Base-by-base conservation (phyloP, 345 rosid genomes). In the Erysimum cheiranthoides region DNA sequence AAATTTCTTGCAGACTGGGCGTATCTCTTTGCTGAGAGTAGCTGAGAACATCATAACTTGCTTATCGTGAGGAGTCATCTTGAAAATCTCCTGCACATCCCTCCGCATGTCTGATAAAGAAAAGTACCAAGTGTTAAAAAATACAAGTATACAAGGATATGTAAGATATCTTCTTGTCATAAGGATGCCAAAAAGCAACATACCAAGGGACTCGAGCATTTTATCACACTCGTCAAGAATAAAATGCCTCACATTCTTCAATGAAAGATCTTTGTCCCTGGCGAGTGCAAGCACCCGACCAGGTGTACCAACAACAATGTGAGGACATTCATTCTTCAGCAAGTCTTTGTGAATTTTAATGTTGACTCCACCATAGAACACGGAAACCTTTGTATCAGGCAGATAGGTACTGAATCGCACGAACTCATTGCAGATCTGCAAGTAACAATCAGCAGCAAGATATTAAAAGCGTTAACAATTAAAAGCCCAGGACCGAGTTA, bases 21-120 rank as follows among this genome's bases (percentile, higher is more conserved):
- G 99, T 68, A 95, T 95, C 75, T 95, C 98, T 81, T 95, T 95
- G 97, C 98, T 95, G 80, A 95, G 99, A 0, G 99, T 95, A 16
- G 99, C 98, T 61, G 98, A 95, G 78, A 95, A 95, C 99, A 96
- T 96, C 99, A 96, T 96, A 17, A 96, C 99, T 85, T 96, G 99
- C 83, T 96, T 96, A 64, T 96, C 99, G 54, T 93, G 98, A 31
- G 99, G 99, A 28, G 99, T 96, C 97, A 90, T 84, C 85, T 96
- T 96, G 84, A 96, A 96, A 21, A 96, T 95, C 84, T 92, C 98
- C 79, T 96, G 99, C 74, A 96, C 97, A 84, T 96, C 99, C 63
- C 92, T 89, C 74, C 98, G 82, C 98, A 96, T 96, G 69, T 96
- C 97, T 96, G 88, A 5, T 6, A 14, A 35, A 62, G 18, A 35